These are phyloP conservation scores for Pleurotus giganteus DNA, from an alignment of 768 basidiomycete genomes.

Conservation along the genomic window DNA sequence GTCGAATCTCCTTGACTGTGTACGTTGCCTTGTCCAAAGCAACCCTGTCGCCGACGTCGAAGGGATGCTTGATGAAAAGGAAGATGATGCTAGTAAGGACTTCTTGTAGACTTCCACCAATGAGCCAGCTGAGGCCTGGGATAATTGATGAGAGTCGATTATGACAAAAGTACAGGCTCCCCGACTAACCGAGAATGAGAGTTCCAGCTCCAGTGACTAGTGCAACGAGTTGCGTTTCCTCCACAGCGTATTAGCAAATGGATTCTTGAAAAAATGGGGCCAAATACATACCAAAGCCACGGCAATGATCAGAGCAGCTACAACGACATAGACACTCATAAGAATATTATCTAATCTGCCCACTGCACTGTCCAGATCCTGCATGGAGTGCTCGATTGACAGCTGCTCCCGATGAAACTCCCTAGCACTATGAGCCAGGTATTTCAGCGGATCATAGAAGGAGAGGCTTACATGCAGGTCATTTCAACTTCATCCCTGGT, in stretches of 20 bases:
- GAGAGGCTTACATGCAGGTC: conserved; percentile 55
- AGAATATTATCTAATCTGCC: conserved; percentile 84
- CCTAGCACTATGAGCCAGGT: conserved; percentile 30
- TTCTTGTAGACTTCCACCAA: conserved; percentile 78
- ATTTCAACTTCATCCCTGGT: conserved; percentile 74
- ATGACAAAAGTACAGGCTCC: not conserved
- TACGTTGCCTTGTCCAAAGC: conserved; percentile 51
- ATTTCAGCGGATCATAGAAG: not conserved
- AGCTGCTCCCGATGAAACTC: conserved; percentile 85
- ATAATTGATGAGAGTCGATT: conserved; percentile 10
- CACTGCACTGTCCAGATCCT: conserved; percentile 87
- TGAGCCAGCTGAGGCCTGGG: conserved; percentile 79
- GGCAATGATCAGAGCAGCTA: conserved; percentile 76
- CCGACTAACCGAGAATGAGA: conserved; percentile 41
- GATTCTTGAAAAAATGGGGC: not conserved
- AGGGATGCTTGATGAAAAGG: conserved; percentile 84
- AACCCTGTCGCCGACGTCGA: conserved; percentile 80
- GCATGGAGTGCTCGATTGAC: conserved; percentile 83
- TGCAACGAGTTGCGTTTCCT: conserved; percentile 74
- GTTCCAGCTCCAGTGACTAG: conserved; percentile 77
- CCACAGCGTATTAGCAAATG: conserved; percentile 13
- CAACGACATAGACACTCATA: conserved; percentile 74
- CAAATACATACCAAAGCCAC: conserved; percentile 61
- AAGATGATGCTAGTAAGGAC: conserved; percentile 87
- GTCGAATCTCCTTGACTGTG: conserved; percentile 85